A percentile compares a stretch with the other conserved stretches of the same genome.
Conservation (phyloP, 768 basidiomycete genomes). For the Russula abietina region DNA sequence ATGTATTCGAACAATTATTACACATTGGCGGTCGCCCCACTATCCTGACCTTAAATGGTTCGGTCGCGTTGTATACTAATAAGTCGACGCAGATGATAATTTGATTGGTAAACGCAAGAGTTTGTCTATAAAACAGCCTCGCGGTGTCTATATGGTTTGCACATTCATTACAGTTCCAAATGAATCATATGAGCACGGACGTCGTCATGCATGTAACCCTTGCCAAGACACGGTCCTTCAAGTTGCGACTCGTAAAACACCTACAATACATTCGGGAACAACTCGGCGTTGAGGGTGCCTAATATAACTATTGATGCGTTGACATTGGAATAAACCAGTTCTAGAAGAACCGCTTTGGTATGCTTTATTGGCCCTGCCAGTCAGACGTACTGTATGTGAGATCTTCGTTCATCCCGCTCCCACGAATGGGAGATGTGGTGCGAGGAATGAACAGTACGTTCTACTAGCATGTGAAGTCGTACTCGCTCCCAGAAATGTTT, state of each 20-base stretch:
- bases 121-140: background rate
- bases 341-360: too few species aligned
- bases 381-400: too few species aligned
- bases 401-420: too few species aligned
- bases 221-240: conserved; percentile 27
- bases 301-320: conserved; percentile 15
- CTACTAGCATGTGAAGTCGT: too few species aligned
- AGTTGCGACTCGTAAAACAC: conserved; percentile 26
- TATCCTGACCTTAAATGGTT: background rate
- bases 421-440: too few species aligned
- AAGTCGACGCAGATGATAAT: background rate
- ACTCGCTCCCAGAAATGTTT: too few species aligned
- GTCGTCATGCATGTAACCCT: conserved; percentile 27
- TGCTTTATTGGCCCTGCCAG: too few species aligned
- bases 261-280: conserved; percentile 24
- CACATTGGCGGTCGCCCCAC: background rate
- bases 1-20: conserved; percentile 19
- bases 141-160: too few species aligned
- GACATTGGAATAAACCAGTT: conserved; percentile 29
- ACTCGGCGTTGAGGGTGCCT: background rate
- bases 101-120: background rate
- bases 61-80: background rate
- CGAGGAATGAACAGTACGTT: too few species aligned
- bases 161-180: background rate
- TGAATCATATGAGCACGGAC: conserved; percentile 16